Evolutionary conservation across 148 eudicot species (phyloP).

Genomic region (Vaccinium macrocarpon): DNA sequence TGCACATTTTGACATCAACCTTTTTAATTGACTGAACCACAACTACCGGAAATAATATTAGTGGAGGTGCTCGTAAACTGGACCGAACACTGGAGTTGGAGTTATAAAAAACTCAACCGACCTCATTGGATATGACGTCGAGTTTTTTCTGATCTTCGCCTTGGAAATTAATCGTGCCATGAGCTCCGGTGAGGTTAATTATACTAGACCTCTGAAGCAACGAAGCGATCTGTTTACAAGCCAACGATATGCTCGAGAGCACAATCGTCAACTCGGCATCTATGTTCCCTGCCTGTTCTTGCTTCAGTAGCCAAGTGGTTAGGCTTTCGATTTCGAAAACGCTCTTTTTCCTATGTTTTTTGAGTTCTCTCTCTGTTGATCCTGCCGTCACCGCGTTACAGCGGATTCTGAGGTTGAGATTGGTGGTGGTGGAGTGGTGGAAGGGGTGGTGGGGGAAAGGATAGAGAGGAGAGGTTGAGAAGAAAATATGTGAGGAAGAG

Average conservation of each 20-base stretch:
- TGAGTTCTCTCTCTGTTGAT: conserved; percentile 10
- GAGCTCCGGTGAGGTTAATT: conserved; percentile 87
- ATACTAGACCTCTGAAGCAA: conserved; percentile 85
- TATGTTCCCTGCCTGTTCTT: conserved; percentile 72
- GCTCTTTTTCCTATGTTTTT: background rate
- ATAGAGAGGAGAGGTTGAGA: conserved; percentile 37
- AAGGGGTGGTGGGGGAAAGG: conserved; percentile 25
- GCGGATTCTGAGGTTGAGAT: background rate
- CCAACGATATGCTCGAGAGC: conserved; percentile 80
- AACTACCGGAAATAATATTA: too few relatives aligned
- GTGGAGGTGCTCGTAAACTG: too few relatives aligned
- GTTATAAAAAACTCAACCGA: background rate
- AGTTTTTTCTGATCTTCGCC: conserved; percentile 99
- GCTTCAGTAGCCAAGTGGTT: conserved; percentile 64
- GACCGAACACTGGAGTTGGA: too few relatives aligned
- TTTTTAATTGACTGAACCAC: background rate
- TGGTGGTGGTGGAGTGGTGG: background rate
- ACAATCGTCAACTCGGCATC: conserved; percentile 93
- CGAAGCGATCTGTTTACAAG: conserved; percentile 93
- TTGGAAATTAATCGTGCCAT: conserved; percentile 85
- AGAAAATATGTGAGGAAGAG: conserved; percentile 31
- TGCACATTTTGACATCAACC: conserved; percentile 20
- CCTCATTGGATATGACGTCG: conserved; percentile 96
- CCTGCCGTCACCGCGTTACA: background rate
- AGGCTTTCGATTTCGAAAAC: background rate